Evolutionary conservation across 2,329 filamentous ascomycete species (phyloP).

Genomic region (Neonectria coccinea): DNA sequence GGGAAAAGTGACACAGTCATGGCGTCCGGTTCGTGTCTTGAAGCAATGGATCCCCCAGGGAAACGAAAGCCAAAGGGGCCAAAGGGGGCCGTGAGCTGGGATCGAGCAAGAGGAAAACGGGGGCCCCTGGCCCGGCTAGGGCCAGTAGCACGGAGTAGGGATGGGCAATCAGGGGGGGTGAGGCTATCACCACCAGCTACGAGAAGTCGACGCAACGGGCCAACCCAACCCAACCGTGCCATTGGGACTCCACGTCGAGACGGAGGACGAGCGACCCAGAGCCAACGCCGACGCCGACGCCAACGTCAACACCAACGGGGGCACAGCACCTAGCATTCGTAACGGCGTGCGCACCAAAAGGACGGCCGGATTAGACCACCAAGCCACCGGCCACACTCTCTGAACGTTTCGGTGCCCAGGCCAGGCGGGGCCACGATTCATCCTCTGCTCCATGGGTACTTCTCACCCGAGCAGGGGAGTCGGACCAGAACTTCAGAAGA

Average conservation of each 20-base stretch:
- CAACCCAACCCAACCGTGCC: constrained; percentile 26
- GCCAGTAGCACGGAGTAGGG: constrained; percentile 16
- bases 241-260: constrained; percentile 26
- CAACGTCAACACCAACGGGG: not conserved
- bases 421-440: not conserved
- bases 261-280: constrained; percentile 9
- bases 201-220: constrained; percentile 19
- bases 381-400: constrained; percentile 15
- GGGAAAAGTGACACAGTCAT: constrained; percentile 48
- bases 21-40: constrained; percentile 48
- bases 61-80: constrained; percentile 44
- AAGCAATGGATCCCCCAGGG: constrained; percentile 45
- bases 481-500: constrained; percentile 13
- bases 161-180: constrained; percentile 32
- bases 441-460: not conserved
- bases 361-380: constrained; percentile 7
- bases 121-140: constrained; percentile 33
- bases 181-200: constrained; percentile 27
- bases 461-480: not conserved
- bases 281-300: not conserved
- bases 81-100: constrained; percentile 36
- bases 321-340: constrained; percentile 8
- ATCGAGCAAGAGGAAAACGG: constrained; percentile 40
- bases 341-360: not conserved
- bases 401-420: constrained; percentile 11